A percentile compares a stretch with the other conserved stretches of the same genome.
phyloP scores from a whole-genome alignment of 495 filamentous ascomycete species.

The Lindgomyces ingoldianus region DNA sequence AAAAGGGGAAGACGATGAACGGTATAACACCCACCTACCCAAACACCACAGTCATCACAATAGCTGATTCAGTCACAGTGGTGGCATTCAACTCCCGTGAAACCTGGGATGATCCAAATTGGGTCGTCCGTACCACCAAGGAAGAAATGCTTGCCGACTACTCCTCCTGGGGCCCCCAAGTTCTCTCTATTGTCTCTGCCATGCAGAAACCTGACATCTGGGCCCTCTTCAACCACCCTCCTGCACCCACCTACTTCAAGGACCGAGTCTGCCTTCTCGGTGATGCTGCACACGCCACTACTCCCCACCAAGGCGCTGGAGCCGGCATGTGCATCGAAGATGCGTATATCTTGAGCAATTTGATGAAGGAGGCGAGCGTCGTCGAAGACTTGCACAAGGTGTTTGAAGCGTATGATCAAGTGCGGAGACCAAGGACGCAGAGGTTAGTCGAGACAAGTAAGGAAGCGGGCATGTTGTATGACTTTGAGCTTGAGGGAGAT shows the following conservation, averaged over 20 bases:
- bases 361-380: slow-evolving; percentile 52
- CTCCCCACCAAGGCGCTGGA: slow-evolving; percentile 69
- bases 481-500: slow-evolving; percentile 40
- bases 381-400: slow-evolving; percentile 51
- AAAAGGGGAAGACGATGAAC: slow-evolving; percentile 64
- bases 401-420: slow-evolving; percentile 63
- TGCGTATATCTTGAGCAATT: slow-evolving; percentile 58
- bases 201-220: slow-evolving; percentile 45
- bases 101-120: slow-evolving; percentile 54
- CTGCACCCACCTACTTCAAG: slow-evolving; percentile 56
- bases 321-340: slow-evolving; percentile 72
- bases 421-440: slow-evolving; percentile 52
- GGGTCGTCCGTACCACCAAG: slow-evolving; percentile 58
- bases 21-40: not conserved
- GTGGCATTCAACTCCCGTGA: slow-evolving; percentile 50
- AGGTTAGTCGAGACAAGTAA: slow-evolving; percentile 37
- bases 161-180: slow-evolving; percentile 53
- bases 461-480: slow-evolving; percentile 41
- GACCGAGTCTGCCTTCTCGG: slow-evolving; percentile 62
- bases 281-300: slow-evolving; percentile 70
- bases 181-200: slow-evolving; percentile 52
- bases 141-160: slow-evolving; percentile 61
- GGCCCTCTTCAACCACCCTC: slow-evolving; percentile 65
- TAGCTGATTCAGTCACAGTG: slow-evolving; percentile 39
- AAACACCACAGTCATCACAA: not conserved